Evolutionary conservation across 352 stramenopile genomes (phyloP).

Genomic region (Phytophthora crassamura): DNA sequence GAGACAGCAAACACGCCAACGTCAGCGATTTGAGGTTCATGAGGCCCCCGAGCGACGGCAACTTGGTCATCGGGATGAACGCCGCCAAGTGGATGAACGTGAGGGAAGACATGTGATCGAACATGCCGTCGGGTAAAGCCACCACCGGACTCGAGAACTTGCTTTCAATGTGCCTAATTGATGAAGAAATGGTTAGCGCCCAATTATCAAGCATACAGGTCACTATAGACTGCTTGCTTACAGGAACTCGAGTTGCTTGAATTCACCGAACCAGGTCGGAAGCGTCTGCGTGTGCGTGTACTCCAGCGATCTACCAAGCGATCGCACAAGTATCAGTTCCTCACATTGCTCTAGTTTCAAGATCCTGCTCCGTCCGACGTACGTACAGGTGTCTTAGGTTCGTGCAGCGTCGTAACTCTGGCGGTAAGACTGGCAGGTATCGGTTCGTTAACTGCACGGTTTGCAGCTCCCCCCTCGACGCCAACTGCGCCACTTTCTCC

Average conservation of each 20-base stretch:
- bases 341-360: neutral
- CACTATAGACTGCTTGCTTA: too few species aligned
- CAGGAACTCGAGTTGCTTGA: constrained; percentile 42
- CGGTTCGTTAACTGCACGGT: constrained; percentile 41
- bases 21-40: constrained; percentile 33
- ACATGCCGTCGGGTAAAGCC: constrained; percentile 28
- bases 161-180: constrained; percentile 22
- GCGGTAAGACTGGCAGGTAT: constrained; percentile 26
- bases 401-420: constrained; percentile 33
- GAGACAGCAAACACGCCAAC: constrained; percentile 12
- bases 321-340: neutral
- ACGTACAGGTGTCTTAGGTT: constrained; percentile 36
- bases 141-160: constrained; percentile 1
- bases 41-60: constrained; percentile 31
- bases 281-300: constrained; percentile 36
- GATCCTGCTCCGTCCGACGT: too few species aligned
- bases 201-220: too few species aligned
- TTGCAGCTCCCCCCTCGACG: constrained; percentile 28
- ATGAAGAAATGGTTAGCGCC: too few species aligned
- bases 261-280: constrained; percentile 33
- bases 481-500: constrained; percentile 26
- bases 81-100: constrained; percentile 31
- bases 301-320: constrained; percentile 3
- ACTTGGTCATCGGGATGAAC: constrained; percentile 1
- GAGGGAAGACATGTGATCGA: constrained; percentile 38